Conservation (phyloP, 2,329 filamentous ascomycete genomes). For the Alternaria alternata region DNA sequence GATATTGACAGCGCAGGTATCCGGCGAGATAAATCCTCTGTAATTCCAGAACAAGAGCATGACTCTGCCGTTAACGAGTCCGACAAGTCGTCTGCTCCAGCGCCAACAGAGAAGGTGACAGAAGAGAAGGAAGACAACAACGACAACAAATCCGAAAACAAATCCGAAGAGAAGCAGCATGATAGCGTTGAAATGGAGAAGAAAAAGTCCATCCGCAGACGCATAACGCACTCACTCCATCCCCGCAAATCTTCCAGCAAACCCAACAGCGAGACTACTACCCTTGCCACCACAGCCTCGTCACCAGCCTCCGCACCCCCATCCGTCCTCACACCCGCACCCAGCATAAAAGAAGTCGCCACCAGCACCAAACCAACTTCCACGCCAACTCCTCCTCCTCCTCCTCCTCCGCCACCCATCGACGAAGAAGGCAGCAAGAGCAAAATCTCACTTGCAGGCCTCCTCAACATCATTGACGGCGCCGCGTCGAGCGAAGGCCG, state of each 20-base stretch:
- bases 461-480: slow-evolving; percentile 85
- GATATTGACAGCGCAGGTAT: slow-evolving; percentile 60
- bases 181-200: neutral
- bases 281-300: neutral
- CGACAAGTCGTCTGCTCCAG: neutral
- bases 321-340: neutral
- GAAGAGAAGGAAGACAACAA: neutral
- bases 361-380: neutral
- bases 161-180: neutral
- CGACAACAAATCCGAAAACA: neutral
- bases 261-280: slow-evolving; percentile 9
- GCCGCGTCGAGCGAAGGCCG: slow-evolving; percentile 76
- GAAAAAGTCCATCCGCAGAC: slow-evolving; percentile 8
- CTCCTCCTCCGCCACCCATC: neutral
- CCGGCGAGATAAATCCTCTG: slow-evolving; percentile 38
- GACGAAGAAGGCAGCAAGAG: slow-evolving; percentile 15
- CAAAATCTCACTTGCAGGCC: slow-evolving; percentile 77
- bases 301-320: neutral
- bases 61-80: neutral
- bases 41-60: neutral
- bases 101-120: neutral
- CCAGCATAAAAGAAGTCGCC: neutral
- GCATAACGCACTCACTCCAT: neutral
- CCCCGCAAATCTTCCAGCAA: neutral
- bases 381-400: neutral